These are phyloP conservation scores for Anethum foeniculum DNA, from an alignment of 140 eudicot species.

Conservation along the genomic window DNA sequence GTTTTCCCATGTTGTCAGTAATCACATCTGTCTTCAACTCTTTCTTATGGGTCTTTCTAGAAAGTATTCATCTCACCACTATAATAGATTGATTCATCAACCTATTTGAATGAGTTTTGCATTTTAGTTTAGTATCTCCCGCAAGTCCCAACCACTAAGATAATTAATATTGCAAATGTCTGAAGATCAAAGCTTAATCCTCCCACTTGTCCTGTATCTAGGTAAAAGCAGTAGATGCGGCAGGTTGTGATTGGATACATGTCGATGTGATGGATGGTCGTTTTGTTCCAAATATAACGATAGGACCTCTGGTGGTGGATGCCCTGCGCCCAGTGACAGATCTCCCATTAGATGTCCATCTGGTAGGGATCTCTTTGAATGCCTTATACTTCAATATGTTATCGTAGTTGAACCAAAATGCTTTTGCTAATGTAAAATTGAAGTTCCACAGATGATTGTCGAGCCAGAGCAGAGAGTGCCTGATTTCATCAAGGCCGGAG, in stretches of 20 bases:
- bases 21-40: too few species aligned
- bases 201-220: conserved; percentile 16
- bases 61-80: background rate
- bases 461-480: conserved; percentile 95
- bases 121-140: too few species aligned
- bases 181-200: background rate
- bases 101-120: too few species aligned
- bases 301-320: conserved; percentile 86
- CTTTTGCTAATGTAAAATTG: conserved; percentile 28
- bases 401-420: background rate
- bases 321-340: conserved; percentile 88
- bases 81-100: too few species aligned
- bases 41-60: too few species aligned
- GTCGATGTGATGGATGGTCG: conserved; percentile 98
- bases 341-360: conserved; percentile 91
- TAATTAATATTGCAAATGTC: too few species aligned
- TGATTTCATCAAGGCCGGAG: conserved; percentile 94
- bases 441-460: conserved; percentile 81
- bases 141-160: too few species aligned
- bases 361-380: conserved; percentile 32
- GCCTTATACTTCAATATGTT: background rate
- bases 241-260: conserved; percentile 98
- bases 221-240: conserved; percentile 88
- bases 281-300: conserved; percentile 91
- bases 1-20: too few species aligned